Conservation (phyloP, 2,329 filamentous ascomycete species). For the Trichoderma simmonsii region DNA sequence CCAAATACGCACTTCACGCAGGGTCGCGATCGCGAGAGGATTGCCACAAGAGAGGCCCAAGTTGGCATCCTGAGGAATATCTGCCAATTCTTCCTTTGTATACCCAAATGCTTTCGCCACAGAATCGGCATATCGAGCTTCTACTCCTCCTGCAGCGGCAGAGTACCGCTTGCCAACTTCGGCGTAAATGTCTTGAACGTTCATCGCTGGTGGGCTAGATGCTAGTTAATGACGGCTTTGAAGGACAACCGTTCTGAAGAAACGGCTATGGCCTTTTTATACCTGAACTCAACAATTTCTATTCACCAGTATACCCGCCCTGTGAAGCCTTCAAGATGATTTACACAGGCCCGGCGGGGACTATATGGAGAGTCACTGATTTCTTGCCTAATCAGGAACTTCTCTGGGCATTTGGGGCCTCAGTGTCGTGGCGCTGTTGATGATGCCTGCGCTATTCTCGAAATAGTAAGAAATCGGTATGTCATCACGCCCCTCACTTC, state of each 20-base stretch:
- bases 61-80: conserved; percentile 47
- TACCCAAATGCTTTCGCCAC: conserved; percentile 55
- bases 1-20: conserved; percentile 38
- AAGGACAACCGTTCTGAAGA: too few relatives aligned
- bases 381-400: not conserved
- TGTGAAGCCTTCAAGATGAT: not conserved
- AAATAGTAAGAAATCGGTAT: not conserved
- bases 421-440: too few relatives aligned
- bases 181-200: conserved; percentile 34
- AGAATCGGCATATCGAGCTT: conserved; percentile 34
- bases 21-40: conserved; percentile 46
- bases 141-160: conserved; percentile 28
- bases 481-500: not conserved
- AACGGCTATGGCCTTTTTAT: not conserved
- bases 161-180: conserved; percentile 37
- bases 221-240: not conserved
- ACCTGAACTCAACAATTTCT: not conserved
- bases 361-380: not conserved
- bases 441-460: not conserved
- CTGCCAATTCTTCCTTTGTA: conserved; percentile 43
- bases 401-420: not conserved
- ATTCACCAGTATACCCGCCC: not conserved
- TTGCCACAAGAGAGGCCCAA: conserved; percentile 55
- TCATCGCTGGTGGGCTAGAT: conserved; percentile 20
- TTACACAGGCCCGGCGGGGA: not conserved